phyloP scores from a whole-genome alignment of 768 basidiomycete genomes.

The Tricholoma hemisulphureum region DNA sequence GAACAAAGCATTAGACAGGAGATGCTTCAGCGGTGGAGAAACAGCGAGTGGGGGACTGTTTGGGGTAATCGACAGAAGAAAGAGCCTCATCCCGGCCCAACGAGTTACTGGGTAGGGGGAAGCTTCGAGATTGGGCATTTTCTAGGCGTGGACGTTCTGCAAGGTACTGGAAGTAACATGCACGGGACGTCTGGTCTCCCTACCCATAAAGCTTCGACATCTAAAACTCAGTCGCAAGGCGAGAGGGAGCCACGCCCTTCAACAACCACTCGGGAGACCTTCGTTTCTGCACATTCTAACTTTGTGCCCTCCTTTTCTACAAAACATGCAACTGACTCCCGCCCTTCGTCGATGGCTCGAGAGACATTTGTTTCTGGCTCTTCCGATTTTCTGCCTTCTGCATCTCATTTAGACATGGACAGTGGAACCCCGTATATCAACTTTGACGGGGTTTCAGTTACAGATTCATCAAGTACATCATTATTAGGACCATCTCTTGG shows the following conservation, averaged over 20 bases:
- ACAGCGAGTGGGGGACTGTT: slow-evolving; percentile 62
- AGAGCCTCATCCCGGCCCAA: slow-evolving; percentile 15
- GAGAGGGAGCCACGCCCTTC: background rate
- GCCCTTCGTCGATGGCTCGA: slow-evolving; percentile 10
- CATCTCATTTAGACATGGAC: slow-evolving; percentile 4
- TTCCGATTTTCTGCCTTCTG: slow-evolving; percentile 10
- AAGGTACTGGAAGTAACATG: slow-evolving; percentile 27
- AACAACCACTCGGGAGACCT: background rate
- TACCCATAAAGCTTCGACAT: background rate
- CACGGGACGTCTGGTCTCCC: slow-evolving; percentile 11
- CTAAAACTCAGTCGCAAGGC: background rate
- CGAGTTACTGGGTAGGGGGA: slow-evolving; percentile 60
- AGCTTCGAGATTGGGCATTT: slow-evolving; percentile 80
- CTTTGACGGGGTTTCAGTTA: background rate
- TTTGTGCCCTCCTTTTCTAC: slow-evolving; percentile 2
- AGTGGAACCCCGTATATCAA: slow-evolving; percentile 3
- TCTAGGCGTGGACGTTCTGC: slow-evolving; percentile 63
- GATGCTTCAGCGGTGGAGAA: slow-evolving; percentile 59
- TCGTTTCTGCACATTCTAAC: background rate
- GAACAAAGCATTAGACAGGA: slow-evolving; percentile 53
- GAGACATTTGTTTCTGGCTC: slow-evolving; percentile 28
- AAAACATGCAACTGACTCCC: background rate
- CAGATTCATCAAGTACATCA: slow-evolving; percentile 16
- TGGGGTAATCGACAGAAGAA: slow-evolving; percentile 39
- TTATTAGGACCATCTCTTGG: slow-evolving; percentile 11